These are phyloP conservation scores for Daldinia bambusicola DNA, from an alignment of 495 filamentous ascomycete genomes.

Conservation along the genomic window DNA sequence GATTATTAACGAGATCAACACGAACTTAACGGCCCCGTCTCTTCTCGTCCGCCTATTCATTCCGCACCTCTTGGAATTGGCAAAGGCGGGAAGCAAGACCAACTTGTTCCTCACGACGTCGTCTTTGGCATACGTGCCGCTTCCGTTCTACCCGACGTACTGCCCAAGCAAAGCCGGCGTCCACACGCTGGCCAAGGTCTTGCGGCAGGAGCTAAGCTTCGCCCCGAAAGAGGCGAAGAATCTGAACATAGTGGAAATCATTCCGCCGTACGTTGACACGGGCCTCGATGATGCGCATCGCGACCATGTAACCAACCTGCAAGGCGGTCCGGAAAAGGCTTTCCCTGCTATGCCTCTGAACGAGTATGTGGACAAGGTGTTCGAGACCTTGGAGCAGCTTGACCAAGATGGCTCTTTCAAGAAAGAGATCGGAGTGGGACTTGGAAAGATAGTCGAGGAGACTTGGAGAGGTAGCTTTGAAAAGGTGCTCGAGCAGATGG, in stretches of 20 bases:
- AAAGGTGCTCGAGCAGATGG: slow-evolving; percentile 10
- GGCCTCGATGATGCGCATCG: slow-evolving; percentile 47
- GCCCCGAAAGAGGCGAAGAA: slow-evolving; percentile 17
- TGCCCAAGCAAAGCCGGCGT: slow-evolving; percentile 51
- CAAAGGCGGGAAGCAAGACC: slow-evolving; percentile 10
- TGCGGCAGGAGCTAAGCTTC: slow-evolving; percentile 46
- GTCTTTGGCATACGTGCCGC: slow-evolving; percentile 49
- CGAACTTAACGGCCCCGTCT: slow-evolving; percentile 46
- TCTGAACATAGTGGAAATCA: slow-evolving; percentile 50
- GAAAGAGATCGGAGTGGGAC: slow-evolving; percentile 49
- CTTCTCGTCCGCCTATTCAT: slow-evolving; percentile 47
- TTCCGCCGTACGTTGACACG: slow-evolving; percentile 54
- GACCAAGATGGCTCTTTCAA: slow-evolving; percentile 29
- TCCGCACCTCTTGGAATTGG: slow-evolving; percentile 51
- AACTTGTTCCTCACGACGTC: slow-evolving; percentile 49
- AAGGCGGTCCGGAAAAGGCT: slow-evolving; percentile 44
- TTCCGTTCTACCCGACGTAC: slow-evolving; percentile 51
- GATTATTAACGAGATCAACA: slow-evolving; percentile 45
- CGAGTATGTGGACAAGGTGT: slow-evolving; percentile 45
- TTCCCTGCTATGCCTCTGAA: slow-evolving; percentile 40
- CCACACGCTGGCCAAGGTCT: slow-evolving; percentile 43
- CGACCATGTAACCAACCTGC: slow-evolving; percentile 31
- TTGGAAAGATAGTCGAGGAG: slow-evolving; percentile 41
- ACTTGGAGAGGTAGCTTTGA: slow-evolving; percentile 50
- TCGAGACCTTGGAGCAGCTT: slow-evolving; percentile 34